Conservation (phyloP, 2,329 filamentous ascomycete species). For the Pezizomycotina sp. region DNA sequence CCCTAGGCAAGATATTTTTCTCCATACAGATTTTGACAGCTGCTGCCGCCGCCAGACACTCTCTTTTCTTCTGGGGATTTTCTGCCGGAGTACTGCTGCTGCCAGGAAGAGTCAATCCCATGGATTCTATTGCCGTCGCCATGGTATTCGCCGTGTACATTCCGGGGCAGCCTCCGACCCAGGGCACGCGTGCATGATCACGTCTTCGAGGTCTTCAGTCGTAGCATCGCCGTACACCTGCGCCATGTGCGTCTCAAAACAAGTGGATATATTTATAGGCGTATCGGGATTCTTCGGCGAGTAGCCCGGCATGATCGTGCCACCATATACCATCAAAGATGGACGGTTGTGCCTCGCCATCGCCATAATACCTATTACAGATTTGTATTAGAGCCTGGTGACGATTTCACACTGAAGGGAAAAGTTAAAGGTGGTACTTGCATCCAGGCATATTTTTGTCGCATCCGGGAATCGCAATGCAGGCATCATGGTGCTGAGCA, state of each 20-base stretch:
- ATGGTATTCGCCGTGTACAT: constrained; percentile 96
- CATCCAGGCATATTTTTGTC: constrained; percentile 93
- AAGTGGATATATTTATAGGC: constrained; percentile 73
- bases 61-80: constrained; percentile 67
- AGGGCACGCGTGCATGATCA: constrained; percentile 63
- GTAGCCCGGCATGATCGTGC: constrained; percentile 77
- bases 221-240: constrained; percentile 56
- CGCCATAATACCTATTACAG: constrained; percentile 23
- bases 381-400: constrained; percentile 3
- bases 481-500: constrained; percentile 82
- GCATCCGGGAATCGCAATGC: constrained; percentile 81
- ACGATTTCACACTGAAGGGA: constrained; percentile 4
- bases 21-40: constrained; percentile 68
- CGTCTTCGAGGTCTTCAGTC: constrained; percentile 37
- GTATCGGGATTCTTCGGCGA: constrained; percentile 52
- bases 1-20: constrained; percentile 61
- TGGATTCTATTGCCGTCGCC: constrained; percentile 77
- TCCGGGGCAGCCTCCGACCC: constrained; percentile 64
- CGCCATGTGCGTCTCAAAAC: constrained; percentile 74
- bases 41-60: constrained; percentile 66
- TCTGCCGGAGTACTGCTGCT: constrained; percentile 69
- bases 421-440: constrained; percentile 11
- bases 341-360: constrained; percentile 77
- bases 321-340: constrained; percentile 83
- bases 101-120: constrained; percentile 67